A percentile compares a stretch with the other conserved stretches of the same genome.
phyloP scores from a whole-genome alignment of 177 flowering plant genomes.

The Vitis hybrid region DNA sequence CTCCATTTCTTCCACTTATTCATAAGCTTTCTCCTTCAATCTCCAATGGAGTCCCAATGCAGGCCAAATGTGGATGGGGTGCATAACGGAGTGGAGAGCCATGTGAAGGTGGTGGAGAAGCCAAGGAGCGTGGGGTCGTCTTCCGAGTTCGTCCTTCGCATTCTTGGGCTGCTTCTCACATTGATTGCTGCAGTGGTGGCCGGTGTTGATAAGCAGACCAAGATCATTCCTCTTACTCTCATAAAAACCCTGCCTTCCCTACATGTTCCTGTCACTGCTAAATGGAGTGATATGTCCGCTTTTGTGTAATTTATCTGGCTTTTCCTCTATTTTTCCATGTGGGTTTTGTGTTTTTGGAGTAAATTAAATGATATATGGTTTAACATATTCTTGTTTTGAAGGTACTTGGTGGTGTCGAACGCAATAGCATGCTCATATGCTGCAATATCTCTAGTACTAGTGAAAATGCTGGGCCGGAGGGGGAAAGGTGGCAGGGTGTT shows the following conservation, averaged over 20 bases:
- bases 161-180: slow-evolving; percentile 10
- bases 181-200: slow-evolving; percentile 19
- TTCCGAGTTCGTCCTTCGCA: slow-evolving; percentile 13
- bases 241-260: slow-evolving; percentile 18
- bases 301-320: slow-evolving; percentile 22
- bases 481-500: background rate
- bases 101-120: slow-evolving; percentile 13
- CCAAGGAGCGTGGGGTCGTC: slow-evolving; percentile 2
- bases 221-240: slow-evolving; percentile 7
- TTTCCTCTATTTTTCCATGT: background rate
- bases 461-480: background rate
- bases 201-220: slow-evolving; percentile 19
- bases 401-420: slow-evolving; percentile 34
- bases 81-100: slow-evolving; percentile 4
- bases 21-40: background rate
- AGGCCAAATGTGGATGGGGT: background rate
- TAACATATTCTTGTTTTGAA: slow-evolving; percentile 1
- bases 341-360: background rate
- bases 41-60: background rate
- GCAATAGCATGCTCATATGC: slow-evolving; percentile 31
- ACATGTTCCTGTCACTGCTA: slow-evolving; percentile 22
- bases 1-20: background rate
- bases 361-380: background rate
- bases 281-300: slow-evolving; percentile 27
- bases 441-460: slow-evolving; percentile 19